Base-by-base conservation (phyloP, 306 rosid species). In the Cicer judaicum region DNA sequence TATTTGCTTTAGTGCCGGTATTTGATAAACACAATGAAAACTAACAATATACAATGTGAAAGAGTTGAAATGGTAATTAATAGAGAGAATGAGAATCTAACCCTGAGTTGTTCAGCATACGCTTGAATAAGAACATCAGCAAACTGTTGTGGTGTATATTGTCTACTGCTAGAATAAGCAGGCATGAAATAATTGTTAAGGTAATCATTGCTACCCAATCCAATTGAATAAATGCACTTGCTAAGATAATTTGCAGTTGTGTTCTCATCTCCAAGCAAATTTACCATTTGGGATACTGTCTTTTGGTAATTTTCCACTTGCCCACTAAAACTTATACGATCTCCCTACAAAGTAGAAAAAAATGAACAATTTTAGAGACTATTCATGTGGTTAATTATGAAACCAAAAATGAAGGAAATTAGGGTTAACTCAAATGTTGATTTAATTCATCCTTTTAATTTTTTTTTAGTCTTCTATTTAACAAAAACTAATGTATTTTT, bases 151-250 rank as follows among this genome's bases (percentile, higher is more conserved):
- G 97, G 88, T 16, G 99, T 86, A 61, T 11, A 94, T 7, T 77
- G 93, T 41, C 61, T 82, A 75, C 97, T 62, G 43, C 78, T 85
- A 13, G 87, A 61, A 83, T 94, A 94, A 34, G 55, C 74, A 34
- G 99, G 99, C 98, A 94, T 89, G 88, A 94, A 94, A 78, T 94
- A 92, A 84, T 94, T 94, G 89, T 94, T 94, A 3, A 94, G 93
- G 75, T 94, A 94, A 79, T 94, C 99, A 36, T 94, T 94, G 88
- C 98, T 94, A 19, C 99, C 99, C 78, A 94, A 50, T 61, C 97
- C 97, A 21, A 94, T 73, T 14, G 99, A 92, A 79, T 87, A 92
- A 14, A 94, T 92, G 85, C 98, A 94, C 76, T 76, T 90, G 74
- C 88, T 79, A 3, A 94, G 68, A 78, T 94, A 85, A 64, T 71